Base-by-base conservation (phyloP, 768 basidiomycete species). In the Rhodosporidiobolus sp. region DNA sequence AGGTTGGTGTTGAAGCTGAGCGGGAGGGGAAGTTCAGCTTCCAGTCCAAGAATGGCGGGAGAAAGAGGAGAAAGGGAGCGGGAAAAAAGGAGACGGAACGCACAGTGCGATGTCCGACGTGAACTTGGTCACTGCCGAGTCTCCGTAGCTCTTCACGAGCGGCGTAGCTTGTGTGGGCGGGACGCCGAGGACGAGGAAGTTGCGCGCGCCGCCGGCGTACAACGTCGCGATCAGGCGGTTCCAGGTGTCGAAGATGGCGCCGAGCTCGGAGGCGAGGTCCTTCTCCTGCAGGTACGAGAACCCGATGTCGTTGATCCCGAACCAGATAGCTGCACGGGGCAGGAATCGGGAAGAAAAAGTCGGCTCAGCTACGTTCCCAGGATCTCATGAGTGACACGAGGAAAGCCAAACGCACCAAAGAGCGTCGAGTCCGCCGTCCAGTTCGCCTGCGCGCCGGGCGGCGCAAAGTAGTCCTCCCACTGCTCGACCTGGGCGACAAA, bases 251-350 rank as follows among this genome's bases (percentile, higher is more conserved):
- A 66, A 66, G 26, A 65, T 50, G 30, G 5, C 32, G 28, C 54
- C 19, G 3, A 49, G 22, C 12, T 38, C 9, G 11, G 6, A 26
- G 3, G 53, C 14, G 9, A 63, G 22, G 58, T 65, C 38, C 34
- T 32, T 19, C 14, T 55, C 34, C 7, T 54, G 28, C 7, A 60
- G n/a, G 49, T 63, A 64, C 14, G 50, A 32, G 43, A 56, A 50
- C 5, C 72, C 72, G 28, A 69, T 24, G 46, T 73, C 72, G 63
- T 73, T 73, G 58, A 73, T 73, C 7, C 72, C 72, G 53, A 73
- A 60, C 67, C 66, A 73, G 11, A 68, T 16, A 0, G 67, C 70
- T 72, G 54, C 11, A 32, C 14, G 26, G 12, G 26, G 34, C 34
- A 61, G 52, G 22, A 5, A 24, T 3, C n/a, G 26, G 17, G 45